Conservation (phyloP, 2,329 filamentous ascomycete species). For the Helotiales sp. region DNA sequence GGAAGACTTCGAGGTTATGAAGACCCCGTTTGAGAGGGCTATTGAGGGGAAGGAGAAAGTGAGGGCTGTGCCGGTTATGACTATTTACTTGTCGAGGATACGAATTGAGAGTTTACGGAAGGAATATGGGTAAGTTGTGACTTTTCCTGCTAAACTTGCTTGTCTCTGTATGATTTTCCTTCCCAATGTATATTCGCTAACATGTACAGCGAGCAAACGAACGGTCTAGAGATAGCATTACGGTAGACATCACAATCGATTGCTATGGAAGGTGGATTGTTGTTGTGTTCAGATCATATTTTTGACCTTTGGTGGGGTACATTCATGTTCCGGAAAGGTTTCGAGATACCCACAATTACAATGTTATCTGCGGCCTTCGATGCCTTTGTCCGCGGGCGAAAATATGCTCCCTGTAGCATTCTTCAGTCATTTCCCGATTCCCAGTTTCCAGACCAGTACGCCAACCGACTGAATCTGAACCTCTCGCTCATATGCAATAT, state of each 20-base stretch:
- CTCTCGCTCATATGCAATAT: not conserved
- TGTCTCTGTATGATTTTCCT: not conserved
- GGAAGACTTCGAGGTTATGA: slow-evolving; percentile 57
- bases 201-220: slow-evolving; percentile 39
- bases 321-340: not conserved
- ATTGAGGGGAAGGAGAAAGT: slow-evolving; percentile 47
- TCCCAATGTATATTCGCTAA: no score
- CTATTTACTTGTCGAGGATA: slow-evolving; percentile 56
- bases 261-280: no score
- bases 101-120: slow-evolving; percentile 56
- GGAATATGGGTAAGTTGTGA: slow-evolving; percentile 33
- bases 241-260: not conserved
- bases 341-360: not conserved
- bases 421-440: not conserved
- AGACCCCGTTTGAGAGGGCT: slow-evolving; percentile 56
- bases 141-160: not conserved
- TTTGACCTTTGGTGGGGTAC: no score
- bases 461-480: not conserved
- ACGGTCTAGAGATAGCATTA: slow-evolving; percentile 17
- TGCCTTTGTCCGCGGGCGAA: not conserved
- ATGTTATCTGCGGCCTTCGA: not conserved
- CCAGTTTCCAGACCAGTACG: not conserved
- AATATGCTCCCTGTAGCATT: not conserved
- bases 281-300: no score
- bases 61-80: slow-evolving; percentile 54